A percentile compares a stretch with the other conserved stretches of the same genome.
These are phyloP conservation scores for Plasmodium relictum DNA, from an alignment of 169 alveolate species.

Conservation along the genomic window DNA sequence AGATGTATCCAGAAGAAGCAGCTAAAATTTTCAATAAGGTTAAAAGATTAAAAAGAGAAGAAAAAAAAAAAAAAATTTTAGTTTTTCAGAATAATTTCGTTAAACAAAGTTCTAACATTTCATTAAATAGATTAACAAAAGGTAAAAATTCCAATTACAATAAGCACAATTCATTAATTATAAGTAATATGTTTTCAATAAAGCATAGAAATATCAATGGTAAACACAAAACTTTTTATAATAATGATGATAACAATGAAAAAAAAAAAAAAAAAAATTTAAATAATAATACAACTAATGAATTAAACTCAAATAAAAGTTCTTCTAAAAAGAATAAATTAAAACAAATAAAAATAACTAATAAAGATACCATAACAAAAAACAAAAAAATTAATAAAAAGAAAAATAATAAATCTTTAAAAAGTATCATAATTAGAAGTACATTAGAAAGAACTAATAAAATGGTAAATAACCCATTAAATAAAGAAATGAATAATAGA, in stretches of 20 bases:
- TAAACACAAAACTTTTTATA: not conserved
- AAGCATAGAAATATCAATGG: not conserved
- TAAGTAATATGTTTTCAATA: constrained; percentile 55
- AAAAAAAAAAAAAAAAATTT: constrained; percentile 15
- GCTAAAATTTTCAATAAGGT: constrained; percentile 52
- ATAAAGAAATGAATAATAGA: constrained; percentile 16
- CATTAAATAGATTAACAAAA: constrained; percentile 66
- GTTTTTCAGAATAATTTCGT: constrained; percentile 35
- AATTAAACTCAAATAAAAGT: constrained; percentile 8
- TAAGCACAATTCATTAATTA: constrained; percentile 43
- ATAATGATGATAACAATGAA: not conserved
- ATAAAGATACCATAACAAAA: constrained; percentile 15
- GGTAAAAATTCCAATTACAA: constrained; percentile 59
- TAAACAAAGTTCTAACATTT: constrained; percentile 51
- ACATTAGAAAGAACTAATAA: constrained; percentile 54
- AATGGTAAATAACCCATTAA: constrained; percentile 19
- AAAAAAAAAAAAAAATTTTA: constrained; percentile 60
- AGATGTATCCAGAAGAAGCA: constrained; percentile 67
- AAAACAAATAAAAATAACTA: constrained; percentile 24
- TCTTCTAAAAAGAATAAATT: constrained; percentile 17
- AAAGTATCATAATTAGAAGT: constrained; percentile 18
- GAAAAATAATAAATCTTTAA: constrained; percentile 11
- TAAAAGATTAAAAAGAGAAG: constrained; percentile 60
- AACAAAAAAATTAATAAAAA: constrained; percentile 45
- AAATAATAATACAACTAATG: constrained; percentile 9